These are phyloP conservation scores for Lantana camara DNA, from an alignment of 257 asterid genomes.

Conservation along the genomic window DNA sequence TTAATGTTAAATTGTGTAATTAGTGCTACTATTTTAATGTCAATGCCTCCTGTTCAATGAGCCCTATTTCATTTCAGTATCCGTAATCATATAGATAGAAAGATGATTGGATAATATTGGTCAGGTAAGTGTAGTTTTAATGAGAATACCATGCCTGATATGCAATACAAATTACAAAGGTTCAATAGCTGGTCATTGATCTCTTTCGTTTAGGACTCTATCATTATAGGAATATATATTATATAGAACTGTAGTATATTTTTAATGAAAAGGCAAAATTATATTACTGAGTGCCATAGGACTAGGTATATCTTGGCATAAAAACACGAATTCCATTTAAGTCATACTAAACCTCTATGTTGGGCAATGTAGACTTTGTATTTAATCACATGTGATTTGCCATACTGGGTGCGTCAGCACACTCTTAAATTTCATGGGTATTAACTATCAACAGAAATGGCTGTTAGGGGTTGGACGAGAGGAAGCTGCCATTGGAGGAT, in stretches of 20 bases:
- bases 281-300: conserved; percentile 15
- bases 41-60: conserved; percentile 12
- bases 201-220: conserved; percentile 6
- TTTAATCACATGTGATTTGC: neutral
- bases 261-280: neutral
- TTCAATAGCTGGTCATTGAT: neutral
- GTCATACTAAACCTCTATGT: conserved; percentile 3
- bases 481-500: conserved; percentile 64
- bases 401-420: neutral
- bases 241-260: neutral
- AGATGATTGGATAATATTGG: neutral
- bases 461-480: conserved; percentile 75
- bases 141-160: conserved; percentile 1
- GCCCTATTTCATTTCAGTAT: conserved; percentile 4
- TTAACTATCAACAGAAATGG: conserved; percentile 36
- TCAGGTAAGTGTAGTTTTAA: neutral
- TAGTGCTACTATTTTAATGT: conserved; percentile 5
- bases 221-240: conserved; percentile 1
- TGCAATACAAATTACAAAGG: conserved; percentile 5
- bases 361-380: neutral
- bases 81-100: neutral
- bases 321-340: neutral
- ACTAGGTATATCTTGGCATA: conserved; percentile 7
- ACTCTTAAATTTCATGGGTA: conserved; percentile 12
- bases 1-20: conserved; percentile 38